Conservation (phyloP, 192 early-diverging fungal species). For the Geranomyces variabilis region DNA sequence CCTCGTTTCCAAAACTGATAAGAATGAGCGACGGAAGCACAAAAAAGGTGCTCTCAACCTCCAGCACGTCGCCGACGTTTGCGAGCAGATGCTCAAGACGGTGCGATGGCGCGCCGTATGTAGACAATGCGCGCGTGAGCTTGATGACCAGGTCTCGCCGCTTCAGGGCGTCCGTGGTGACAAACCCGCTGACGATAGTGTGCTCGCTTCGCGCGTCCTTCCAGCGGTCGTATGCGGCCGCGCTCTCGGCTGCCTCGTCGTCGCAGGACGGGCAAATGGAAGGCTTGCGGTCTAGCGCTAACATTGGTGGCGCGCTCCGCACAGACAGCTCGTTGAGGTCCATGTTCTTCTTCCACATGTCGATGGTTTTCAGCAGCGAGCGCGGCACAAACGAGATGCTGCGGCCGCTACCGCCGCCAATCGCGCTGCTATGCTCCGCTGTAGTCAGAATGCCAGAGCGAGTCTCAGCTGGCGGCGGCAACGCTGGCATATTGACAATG, state of each 20-base stretch:
- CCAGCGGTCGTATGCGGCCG: constrained; percentile 1
- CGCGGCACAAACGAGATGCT: no score
- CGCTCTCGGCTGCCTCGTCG: neutral
- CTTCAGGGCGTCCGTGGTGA: constrained; percentile 18
- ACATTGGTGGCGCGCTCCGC: constrained; percentile 12
- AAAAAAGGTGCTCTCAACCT: constrained; percentile 44
- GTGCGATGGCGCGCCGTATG: constrained; percentile 54
- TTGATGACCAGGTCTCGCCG: constrained; percentile 51
- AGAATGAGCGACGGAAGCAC: constrained; percentile 45
- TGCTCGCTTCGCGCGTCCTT: constrained; percentile 23
- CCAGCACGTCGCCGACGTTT: constrained; percentile 45
- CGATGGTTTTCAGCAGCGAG: no score
- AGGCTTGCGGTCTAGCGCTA: neutral
- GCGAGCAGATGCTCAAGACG: constrained; percentile 49
- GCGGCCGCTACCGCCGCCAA: neutral
- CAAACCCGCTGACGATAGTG: constrained; percentile 27
- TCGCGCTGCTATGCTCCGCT: neutral
- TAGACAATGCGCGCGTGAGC: constrained; percentile 42
- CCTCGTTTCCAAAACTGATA: constrained; percentile 49
- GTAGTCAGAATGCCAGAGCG: neutral
- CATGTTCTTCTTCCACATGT: neutral
- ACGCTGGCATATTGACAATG: neutral
- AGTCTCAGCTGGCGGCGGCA: neutral
- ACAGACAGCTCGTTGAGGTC: constrained; percentile 6
- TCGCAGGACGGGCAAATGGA: constrained; percentile 23